Evolutionary conservation across 176 grass and related monocot genomes (phyloP).

Genomic region (Stipa capillata): DNA sequence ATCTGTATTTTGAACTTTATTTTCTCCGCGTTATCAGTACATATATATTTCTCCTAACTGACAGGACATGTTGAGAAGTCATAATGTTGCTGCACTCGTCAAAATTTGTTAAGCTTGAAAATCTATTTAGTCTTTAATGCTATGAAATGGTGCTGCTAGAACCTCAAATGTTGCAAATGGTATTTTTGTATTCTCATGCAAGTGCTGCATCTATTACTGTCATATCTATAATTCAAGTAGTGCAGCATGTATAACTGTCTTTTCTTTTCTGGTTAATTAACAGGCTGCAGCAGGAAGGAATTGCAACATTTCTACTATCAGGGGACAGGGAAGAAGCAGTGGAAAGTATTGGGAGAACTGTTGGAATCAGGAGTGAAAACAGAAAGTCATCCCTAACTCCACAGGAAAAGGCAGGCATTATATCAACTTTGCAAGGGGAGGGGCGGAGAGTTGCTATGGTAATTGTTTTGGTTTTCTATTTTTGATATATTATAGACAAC

Average conservation of each 20-base stretch:
- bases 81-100: background rate
- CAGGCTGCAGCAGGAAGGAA: conserved; percentile 67
- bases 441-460: conserved; percentile 82
- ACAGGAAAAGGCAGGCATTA: conserved; percentile 73
- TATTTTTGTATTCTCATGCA: background rate
- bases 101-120: background rate
- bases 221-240: background rate
- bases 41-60: background rate
- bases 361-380: conserved; percentile 60
- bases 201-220: background rate
- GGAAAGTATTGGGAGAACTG: conserved; percentile 59
- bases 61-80: background rate
- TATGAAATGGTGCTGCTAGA: background rate
- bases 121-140: background rate
- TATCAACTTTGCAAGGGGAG: conserved; percentile 67
- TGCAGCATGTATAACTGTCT: background rate
- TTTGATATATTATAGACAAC: background rate
- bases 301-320: conserved; percentile 59
- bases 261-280: conserved; percentile 25
- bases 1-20: conserved; percentile 12
- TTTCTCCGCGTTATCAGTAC: background rate
- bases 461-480: conserved; percentile 12
- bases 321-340: conserved; percentile 91
- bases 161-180: background rate
- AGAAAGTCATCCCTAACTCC: conserved; percentile 62